These are phyloP conservation scores for Cucumis melo DNA, from an alignment of 306 rosid species.

Conservation along the genomic window DNA sequence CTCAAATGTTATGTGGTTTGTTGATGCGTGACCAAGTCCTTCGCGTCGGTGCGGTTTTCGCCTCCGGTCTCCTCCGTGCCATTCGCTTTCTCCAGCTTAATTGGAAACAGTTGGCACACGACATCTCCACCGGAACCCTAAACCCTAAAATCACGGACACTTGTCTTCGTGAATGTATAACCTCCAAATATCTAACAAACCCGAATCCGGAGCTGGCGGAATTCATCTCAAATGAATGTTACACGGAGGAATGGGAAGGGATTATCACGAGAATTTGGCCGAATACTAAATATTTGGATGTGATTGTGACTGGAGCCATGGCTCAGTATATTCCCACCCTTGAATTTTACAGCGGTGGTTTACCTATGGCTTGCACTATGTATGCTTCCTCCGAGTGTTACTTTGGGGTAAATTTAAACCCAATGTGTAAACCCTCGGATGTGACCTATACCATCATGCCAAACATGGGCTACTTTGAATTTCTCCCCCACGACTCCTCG, in stretches of 20 bases:
- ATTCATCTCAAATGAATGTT: conserved; percentile 39
- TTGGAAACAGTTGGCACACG: conserved; percentile 41
- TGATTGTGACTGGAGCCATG: conserved; percentile 93
- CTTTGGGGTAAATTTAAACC: conserved; percentile 71
- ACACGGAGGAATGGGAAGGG: conserved; percentile 45
- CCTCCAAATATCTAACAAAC: conserved; percentile 19
- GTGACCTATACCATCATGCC: conserved; percentile 88
- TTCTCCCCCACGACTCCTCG: conserved; percentile 40
- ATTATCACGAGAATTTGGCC: conserved; percentile 87
- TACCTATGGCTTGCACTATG: conserved; percentile 78
- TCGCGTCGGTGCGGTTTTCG: conserved; percentile 74
- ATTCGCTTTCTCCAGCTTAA: conserved; percentile 69
- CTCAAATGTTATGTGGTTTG: conserved; percentile 90
- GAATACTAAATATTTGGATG: conserved; percentile 75
- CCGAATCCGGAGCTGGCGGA: conserved; percentile 44
- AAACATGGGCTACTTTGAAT: conserved; percentile 92
- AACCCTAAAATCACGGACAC: conserved; percentile 49
- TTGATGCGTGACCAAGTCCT: conserved; percentile 66
- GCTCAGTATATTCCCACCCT: conserved; percentile 83
- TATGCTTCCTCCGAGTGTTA: conserved; percentile 91
- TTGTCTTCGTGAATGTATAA: conserved; percentile 29
- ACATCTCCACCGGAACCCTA: conserved; percentile 50
- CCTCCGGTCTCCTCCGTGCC: conserved; percentile 88
- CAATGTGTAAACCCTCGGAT: conserved; percentile 54
- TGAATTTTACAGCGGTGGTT: conserved; percentile 53